Conservation (phyloP, 1,139 yeast genomes). For the Pichia sp. region DNA sequence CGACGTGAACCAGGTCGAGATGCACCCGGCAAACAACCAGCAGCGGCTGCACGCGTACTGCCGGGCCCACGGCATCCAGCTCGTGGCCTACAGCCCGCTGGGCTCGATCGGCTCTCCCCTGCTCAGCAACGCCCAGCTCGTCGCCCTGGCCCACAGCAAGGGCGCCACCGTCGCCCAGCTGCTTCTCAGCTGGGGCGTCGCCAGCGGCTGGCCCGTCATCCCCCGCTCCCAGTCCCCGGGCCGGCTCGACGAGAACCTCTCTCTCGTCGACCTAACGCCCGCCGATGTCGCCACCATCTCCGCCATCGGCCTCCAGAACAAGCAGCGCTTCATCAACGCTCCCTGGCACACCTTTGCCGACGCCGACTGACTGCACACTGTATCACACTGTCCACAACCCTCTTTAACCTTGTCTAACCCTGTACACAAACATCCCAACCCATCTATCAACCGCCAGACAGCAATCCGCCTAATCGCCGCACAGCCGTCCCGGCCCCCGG, state of each 20-base stretch:
- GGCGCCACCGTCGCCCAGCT: conserved; percentile 43
- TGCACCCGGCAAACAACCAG: conserved; percentile 42
- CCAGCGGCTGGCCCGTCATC: conserved; percentile 26
- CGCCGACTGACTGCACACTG: no score
- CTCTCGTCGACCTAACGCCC: conserved; percentile 8
- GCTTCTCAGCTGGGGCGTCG: conserved; percentile 47
- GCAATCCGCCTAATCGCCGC: neutral
- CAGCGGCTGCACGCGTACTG: conserved; percentile 42
- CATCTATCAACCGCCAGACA: neutral
- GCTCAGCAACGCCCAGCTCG: conserved; percentile 38
- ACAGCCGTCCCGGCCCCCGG: neutral
- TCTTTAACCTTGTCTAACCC: neutral
- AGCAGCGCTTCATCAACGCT: conserved; percentile 15
- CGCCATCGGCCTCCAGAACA: conserved; percentile 13
- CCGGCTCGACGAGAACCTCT: conserved; percentile 16
- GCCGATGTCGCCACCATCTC: conserved; percentile 17
- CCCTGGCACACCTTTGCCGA: conserved; percentile 8
- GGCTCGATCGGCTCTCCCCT: conserved; percentile 55
- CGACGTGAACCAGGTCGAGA: conserved; percentile 53
- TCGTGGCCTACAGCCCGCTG: conserved; percentile 59
- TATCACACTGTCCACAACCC: no score
- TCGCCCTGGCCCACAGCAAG: conserved; percentile 41
- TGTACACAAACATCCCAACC: no score
- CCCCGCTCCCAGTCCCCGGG: conserved; percentile 21
- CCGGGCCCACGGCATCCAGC: conserved; percentile 39